Percentiles rank a stretch among this genome's conserved stretches.
These are phyloP conservation scores for Austroboletus niveus DNA, from an alignment of 1,284 basidiomycete genomes.

Conservation along the genomic window DNA sequence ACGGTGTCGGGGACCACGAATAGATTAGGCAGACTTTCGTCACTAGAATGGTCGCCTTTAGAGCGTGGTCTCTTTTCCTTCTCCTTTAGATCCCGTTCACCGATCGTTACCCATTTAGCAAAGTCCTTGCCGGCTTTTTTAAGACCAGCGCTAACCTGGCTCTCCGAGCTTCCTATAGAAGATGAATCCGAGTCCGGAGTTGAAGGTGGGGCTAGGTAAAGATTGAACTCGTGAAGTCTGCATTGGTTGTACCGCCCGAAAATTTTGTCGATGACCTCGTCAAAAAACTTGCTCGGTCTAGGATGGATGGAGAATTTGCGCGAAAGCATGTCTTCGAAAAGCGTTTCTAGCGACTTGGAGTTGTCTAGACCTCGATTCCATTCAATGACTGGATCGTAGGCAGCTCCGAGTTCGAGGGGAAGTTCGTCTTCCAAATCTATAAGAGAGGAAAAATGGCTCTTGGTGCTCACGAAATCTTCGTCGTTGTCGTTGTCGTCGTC, in stretches of 20 bases:
- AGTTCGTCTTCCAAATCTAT: constrained; percentile 15
- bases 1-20: constrained; percentile 29
- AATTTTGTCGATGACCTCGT: constrained; percentile 40
- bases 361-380: constrained; percentile 38
- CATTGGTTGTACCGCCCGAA: constrained; percentile 48
- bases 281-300: constrained; percentile 45
- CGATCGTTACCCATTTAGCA: constrained; percentile 32
- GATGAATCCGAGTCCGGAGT: constrained; percentile 24
- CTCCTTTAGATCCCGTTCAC: constrained; percentile 36
- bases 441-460: constrained; percentile 27
- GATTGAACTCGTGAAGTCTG: constrained; percentile 44
- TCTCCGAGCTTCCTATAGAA: constrained; percentile 26
- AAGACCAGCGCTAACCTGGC: constrained; percentile 17
- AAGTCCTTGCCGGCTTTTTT: constrained; percentile 32
- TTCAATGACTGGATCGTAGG: constrained; percentile 27
- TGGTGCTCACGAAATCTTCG: constrained; percentile 34
- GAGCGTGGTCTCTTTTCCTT: constrained; percentile 21
- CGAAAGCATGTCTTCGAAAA: constrained; percentile 54
- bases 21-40: constrained; percentile 19
- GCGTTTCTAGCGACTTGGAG: constrained; percentile 45
- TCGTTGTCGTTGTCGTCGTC: constrained; percentile 14
- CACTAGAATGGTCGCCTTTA: constrained; percentile 28
- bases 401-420: background rate
- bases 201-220: constrained; percentile 52
- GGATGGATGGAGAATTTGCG: constrained; percentile 48